Conservation (phyloP, 2,329 filamentous ascomycete species). For the Chrysosphaeria jannelii region DNA sequence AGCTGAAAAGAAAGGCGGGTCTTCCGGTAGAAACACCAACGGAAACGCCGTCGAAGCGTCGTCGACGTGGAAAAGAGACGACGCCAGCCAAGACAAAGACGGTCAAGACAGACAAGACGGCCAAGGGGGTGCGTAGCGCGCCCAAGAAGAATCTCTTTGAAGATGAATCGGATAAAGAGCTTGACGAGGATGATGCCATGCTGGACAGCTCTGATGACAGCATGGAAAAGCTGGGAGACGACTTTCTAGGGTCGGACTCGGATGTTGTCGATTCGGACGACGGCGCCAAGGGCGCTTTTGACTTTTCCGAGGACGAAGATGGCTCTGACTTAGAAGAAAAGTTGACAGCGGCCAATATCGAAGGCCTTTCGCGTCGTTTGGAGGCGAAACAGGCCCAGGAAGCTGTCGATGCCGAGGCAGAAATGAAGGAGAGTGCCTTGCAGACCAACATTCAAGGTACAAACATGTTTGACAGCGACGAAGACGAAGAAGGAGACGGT, state of each 20-base stretch:
- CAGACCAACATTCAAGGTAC: slow-evolving; percentile 79
- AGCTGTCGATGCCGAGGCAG: slow-evolving; percentile 54
- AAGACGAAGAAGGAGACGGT: slow-evolving; percentile 1
- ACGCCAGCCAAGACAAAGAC: slow-evolving; percentile 10
- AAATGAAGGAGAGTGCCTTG: slow-evolving; percentile 57
- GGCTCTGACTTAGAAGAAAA: slow-evolving; percentile 69
- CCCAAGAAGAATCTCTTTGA: slow-evolving; percentile 8
- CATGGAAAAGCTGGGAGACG: slow-evolving; percentile 10
- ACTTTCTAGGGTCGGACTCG: slow-evolving; percentile 16
- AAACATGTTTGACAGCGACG: slow-evolving; percentile 22
- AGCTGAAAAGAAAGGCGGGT: slow-evolving; percentile 59
- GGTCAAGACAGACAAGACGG: slow-evolving; percentile 5
- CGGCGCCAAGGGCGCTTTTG: slow-evolving; percentile 24
- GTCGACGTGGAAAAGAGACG: slow-evolving; percentile 11
- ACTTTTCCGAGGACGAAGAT: slow-evolving; percentile 89
- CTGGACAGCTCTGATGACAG: slow-evolving; percentile 9
- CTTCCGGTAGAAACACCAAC: slow-evolving; percentile 26
- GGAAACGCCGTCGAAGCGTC: slow-evolving; percentile 27
- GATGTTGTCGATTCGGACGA: slow-evolving; percentile 25
- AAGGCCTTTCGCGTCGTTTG: slow-evolving; percentile 59
- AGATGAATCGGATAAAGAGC: slow-evolving; percentile 6
- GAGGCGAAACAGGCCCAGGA: slow-evolving; percentile 51
- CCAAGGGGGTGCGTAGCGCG: slow-evolving; percentile 2
- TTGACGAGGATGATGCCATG: slow-evolving; percentile 9
- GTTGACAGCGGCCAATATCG: slow-evolving; percentile 87